Conservation (phyloP, 768 basidiomycete species). For the Hygrophoropsis aurantiaca region DNA sequence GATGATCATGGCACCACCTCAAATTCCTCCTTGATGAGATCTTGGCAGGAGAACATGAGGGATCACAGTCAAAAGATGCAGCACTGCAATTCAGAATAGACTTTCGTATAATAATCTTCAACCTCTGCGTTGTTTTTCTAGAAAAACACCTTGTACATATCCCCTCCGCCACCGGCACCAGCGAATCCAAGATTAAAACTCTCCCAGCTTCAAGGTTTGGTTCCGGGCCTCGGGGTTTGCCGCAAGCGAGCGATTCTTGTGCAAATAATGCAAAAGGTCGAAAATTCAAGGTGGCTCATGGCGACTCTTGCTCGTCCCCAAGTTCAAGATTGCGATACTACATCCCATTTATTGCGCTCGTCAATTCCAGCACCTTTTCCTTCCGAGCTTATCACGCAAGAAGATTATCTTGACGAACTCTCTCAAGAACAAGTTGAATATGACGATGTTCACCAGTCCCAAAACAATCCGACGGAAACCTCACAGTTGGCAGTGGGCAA, state of each 20-base stretch:
- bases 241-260: background rate
- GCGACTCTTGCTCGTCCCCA: slow-evolving; percentile 26
- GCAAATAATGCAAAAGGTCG: background rate
- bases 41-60: too few species aligned
- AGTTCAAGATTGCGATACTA: slow-evolving; percentile 6
- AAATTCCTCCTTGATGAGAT: too few species aligned
- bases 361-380: slow-evolving; percentile 9
- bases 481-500: background rate
- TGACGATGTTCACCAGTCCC: slow-evolving; percentile 1
- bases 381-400: slow-evolving; percentile 5
- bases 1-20: too few species aligned
- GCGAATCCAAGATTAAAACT: too few species aligned
- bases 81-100: too few species aligned
- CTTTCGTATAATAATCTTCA: too few species aligned
- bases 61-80: too few species aligned
- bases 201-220: too few species aligned
- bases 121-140: too few species aligned
- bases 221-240: background rate
- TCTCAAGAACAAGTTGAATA: slow-evolving; percentile 20
- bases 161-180: too few species aligned
- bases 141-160: too few species aligned
- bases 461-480: background rate
- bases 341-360: slow-evolving; percentile 1
- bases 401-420: slow-evolving; percentile 20
- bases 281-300: slow-evolving; percentile 10